Conservation (phyloP, 495 filamentous ascomycete species). For the Thermochaetoides thermophila region DNA sequence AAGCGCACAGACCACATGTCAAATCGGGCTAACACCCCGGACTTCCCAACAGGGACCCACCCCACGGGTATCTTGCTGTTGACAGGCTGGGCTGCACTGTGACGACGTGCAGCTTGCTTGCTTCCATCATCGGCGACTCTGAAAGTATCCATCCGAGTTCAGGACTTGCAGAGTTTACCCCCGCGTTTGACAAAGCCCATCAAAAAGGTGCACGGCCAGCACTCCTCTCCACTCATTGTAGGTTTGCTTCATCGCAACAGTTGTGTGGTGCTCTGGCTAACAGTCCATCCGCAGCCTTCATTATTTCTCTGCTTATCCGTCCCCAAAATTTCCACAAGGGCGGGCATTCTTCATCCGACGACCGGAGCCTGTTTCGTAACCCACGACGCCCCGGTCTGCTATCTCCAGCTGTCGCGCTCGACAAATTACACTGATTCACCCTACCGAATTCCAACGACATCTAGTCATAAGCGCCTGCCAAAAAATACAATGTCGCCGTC, state of each 20-base stretch:
- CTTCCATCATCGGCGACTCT: constrained; percentile 1
- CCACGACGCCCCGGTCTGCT: no score
- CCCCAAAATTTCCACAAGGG: no score
- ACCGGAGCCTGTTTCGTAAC: constrained; percentile 2
- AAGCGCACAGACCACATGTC: no score
- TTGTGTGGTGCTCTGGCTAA: neutral
- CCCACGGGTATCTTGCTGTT: no score
- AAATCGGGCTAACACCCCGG: no score
- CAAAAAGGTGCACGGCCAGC: neutral
- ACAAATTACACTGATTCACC: no score
- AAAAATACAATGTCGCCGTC: constrained; percentile 18
- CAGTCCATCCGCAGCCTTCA: neutral
- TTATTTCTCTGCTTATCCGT: no score
- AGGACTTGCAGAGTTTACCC: constrained; percentile 1
- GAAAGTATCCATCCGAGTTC: constrained; percentile 1
- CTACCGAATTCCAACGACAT: neutral
- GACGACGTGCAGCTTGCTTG: constrained; percentile 1
- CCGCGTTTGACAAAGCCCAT: neutral
- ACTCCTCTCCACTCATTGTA: constrained; percentile 5
- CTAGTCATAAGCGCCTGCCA: neutral
- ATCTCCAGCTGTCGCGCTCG: no score
- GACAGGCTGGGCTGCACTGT: no score
- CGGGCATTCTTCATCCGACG: no score
- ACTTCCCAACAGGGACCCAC: constrained; percentile 4
- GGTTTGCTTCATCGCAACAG: neutral